These are phyloP conservation scores for Curvularia spicifera DNA, from an alignment of 2,329 filamentous ascomycete genomes.

Conservation along the genomic window DNA sequence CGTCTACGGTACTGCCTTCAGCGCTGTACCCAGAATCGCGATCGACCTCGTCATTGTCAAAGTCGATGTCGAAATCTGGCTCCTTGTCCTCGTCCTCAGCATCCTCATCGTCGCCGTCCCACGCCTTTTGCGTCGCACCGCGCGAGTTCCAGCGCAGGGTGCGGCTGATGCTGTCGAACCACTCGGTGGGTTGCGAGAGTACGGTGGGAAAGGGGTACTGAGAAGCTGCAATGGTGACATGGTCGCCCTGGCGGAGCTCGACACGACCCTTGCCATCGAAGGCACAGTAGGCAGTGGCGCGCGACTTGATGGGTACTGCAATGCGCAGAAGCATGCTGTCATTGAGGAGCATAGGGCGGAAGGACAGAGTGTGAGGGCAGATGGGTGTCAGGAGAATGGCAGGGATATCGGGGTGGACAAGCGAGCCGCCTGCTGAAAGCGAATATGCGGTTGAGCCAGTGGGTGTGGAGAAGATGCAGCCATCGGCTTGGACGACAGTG, in stretches of 20 bases:
- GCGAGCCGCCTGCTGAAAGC: constrained; percentile 89
- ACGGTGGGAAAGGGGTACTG: constrained; percentile 98
- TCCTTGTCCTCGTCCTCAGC: constrained; percentile 54
- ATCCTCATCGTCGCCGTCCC: constrained; percentile 58
- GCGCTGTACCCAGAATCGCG: constrained; percentile 51
- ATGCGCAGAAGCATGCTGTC: constrained; percentile 93
- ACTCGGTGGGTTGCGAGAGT: constrained; percentile 85
- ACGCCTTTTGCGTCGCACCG: constrained; percentile 89
- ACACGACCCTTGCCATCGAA: constrained; percentile 97
- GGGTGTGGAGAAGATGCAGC: constrained; percentile 96
- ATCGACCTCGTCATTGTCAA: constrained; percentile 71
- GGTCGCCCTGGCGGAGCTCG: constrained; percentile 90
- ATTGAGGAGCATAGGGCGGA: constrained; percentile 96
- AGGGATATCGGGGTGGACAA: constrained; percentile 96
- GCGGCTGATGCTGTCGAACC: constrained; percentile 94
- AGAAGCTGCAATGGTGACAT: constrained; percentile 93
- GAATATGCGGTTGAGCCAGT: constrained; percentile 93
- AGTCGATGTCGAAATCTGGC: constrained; percentile 92
- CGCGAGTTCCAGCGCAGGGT: constrained; percentile 95
- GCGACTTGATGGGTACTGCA: constrained; percentile 80
- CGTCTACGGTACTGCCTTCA: constrained; percentile 46
- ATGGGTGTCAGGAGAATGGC: constrained; percentile 97
- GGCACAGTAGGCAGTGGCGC: constrained; percentile 93
- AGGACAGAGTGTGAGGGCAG: constrained; percentile 94
- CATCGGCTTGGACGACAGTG: constrained; percentile 94